Percentiles rank a stretch among this genome's conserved stretches.
Evolutionary conservation across 495 filamentous ascomycete genomes (phyloP).

Genomic region (Penicillium soppii): DNA sequence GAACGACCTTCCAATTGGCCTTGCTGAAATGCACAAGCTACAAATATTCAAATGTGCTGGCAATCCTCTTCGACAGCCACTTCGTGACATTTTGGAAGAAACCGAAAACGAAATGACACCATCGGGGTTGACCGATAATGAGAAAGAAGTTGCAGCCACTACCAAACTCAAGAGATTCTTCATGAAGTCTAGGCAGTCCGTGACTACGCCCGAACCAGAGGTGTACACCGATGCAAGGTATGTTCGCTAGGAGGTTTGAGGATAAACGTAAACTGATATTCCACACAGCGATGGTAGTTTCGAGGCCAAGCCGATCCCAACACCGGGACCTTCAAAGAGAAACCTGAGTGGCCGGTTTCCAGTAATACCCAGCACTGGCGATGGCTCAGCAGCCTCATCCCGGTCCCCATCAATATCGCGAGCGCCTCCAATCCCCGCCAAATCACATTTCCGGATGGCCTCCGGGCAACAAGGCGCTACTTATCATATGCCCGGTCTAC

Average conservation of each 20-base stretch:
- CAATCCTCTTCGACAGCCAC: slow-evolving; percentile 65
- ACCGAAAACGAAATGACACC: slow-evolving; percentile 43
- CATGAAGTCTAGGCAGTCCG: slow-evolving; percentile 52
- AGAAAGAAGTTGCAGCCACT: slow-evolving; percentile 68
- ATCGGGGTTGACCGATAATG: slow-evolving; percentile 50
- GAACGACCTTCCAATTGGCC: slow-evolving; percentile 72
- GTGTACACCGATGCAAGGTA: slow-evolving; percentile 67
- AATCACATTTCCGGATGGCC: slow-evolving; percentile 75
- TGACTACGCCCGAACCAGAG: slow-evolving; percentile 57
- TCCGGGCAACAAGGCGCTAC: slow-evolving; percentile 64
- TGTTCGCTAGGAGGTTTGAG: slow-evolving; percentile 5
- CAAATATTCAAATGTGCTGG: slow-evolving; percentile 84
- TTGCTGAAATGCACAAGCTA: slow-evolving; percentile 86
- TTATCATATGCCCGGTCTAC: slow-evolving; percentile 55
- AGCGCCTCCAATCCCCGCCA: slow-evolving; percentile 69
- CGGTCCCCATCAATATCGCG: slow-evolving; percentile 65
- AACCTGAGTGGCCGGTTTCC: slow-evolving; percentile 79
- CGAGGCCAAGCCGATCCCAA: slow-evolving; percentile 74
- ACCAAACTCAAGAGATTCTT: slow-evolving; percentile 76
- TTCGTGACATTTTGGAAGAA: slow-evolving; percentile 43
- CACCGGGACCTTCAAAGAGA: slow-evolving; percentile 71
- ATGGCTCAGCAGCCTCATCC: slow-evolving; percentile 42
- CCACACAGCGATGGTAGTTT: slow-evolving; percentile 46
- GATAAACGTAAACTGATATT: neutral
- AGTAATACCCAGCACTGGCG: slow-evolving; percentile 66